A percentile compares a stretch with the other conserved stretches of the same genome.
Evolutionary conservation across 768 basidiomycete species (phyloP).

Genomic region (Rhizopogon sp.): DNA sequence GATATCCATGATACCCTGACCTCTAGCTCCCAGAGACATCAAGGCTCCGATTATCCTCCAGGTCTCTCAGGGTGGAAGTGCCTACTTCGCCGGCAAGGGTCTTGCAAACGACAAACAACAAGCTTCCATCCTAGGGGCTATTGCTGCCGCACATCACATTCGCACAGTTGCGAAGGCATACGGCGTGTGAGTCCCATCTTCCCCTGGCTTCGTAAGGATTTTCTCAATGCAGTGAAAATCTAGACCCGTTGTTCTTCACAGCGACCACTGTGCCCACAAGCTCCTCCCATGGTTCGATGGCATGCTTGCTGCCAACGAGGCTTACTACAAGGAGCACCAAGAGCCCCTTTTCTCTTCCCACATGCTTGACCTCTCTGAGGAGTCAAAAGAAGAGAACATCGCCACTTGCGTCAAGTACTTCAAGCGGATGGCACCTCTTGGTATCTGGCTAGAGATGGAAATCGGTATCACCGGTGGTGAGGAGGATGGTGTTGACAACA

Average conservation of each 20-base stretch:
- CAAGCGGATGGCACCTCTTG: conserved; percentile 86
- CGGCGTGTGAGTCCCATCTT: conserved; percentile 67
- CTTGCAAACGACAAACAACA: conserved; percentile 93
- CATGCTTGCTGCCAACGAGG: conserved; percentile 96
- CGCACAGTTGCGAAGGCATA: conserved; percentile 84
- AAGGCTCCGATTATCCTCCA: conserved; percentile 98
- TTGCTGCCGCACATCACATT: conserved; percentile 90
- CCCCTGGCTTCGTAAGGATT: background rate
- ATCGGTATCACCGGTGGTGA: conserved; percentile 99
- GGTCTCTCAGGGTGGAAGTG: conserved; percentile 94
- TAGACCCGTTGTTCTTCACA: conserved; percentile 95
- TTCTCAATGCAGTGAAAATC: conserved; percentile 1
- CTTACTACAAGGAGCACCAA: conserved; percentile 83
- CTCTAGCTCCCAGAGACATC: conserved; percentile 58
- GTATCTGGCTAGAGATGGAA: conserved; percentile 99
- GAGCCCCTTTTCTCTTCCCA: conserved; percentile 93
- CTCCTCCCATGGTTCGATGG: conserved; percentile 99
- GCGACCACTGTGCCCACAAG: conserved; percentile 98
- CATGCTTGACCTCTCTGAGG: conserved; percentile 98
- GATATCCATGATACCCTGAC: conserved; percentile 6
- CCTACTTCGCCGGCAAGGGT: conserved; percentile 96
- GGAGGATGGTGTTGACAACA: conserved; percentile 99
- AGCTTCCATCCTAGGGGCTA: conserved; percentile 89
- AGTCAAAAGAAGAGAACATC: conserved; percentile 91
- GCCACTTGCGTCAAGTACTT: conserved; percentile 92